phyloP scores from a whole-genome alignment of 139 green algal species.

The Axilococcus clingmanii region DNA sequence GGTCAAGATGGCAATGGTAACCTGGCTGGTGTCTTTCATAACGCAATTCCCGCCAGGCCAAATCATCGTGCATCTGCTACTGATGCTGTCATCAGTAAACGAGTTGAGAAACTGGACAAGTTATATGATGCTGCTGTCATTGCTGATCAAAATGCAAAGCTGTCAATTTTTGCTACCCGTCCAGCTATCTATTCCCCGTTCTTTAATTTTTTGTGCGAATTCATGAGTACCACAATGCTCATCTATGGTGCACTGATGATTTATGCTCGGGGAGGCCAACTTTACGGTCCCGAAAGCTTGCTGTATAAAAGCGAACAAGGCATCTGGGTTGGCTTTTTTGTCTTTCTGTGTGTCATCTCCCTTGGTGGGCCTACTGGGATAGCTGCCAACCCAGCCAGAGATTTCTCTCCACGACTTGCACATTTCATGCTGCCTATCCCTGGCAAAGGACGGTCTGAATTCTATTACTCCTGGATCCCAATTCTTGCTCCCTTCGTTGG shows the following conservation, averaged over 20 bases:
- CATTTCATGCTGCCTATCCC: conserved; percentile 35
- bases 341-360: conserved; percentile 21
- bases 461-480: conserved; percentile 35
- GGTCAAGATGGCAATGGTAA: not conserved
- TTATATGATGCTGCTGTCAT: conserved; percentile 35
- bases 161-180: conserved; percentile 52
- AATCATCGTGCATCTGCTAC: not conserved
- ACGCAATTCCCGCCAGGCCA: not conserved
- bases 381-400: conserved; percentile 30
- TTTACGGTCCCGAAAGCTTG: not conserved
- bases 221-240: conserved; percentile 20
- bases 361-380: conserved; percentile 30
- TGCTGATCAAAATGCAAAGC: conserved; percentile 57
- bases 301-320: conserved; percentile 7
- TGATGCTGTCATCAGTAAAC: not conserved
- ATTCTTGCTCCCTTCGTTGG: conserved; percentile 36
- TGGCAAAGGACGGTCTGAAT: conserved; percentile 32
- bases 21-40: not conserved
- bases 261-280: conserved; percentile 1
- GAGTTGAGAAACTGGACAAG: not conserved
- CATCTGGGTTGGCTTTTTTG: conserved; percentile 20
- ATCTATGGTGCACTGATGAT: conserved; percentile 20
- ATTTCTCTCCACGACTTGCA: conserved; percentile 28
- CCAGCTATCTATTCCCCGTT: conserved; percentile 48
- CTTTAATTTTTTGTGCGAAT: conserved; percentile 26